These are phyloP conservation scores for Sporodiniella umbellata DNA, from an alignment of 371 early-diverging fungal species.

Conservation along the genomic window DNA sequence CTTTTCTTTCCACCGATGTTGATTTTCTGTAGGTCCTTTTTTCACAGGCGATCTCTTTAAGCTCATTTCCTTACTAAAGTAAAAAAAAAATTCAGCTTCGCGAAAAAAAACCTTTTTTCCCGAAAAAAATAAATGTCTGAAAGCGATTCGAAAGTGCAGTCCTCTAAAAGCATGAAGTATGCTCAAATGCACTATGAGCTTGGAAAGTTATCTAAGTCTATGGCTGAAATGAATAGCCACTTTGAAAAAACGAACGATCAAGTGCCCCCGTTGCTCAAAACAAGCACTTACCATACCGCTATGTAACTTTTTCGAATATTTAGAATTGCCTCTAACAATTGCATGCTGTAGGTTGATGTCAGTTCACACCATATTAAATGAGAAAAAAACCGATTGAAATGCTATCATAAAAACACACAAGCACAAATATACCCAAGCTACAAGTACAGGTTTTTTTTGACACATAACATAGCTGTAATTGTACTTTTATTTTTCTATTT, in stretches of 20 bases:
- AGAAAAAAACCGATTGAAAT: too few species aligned
- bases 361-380: background rate
- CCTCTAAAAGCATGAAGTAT: background rate
- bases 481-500: too few species aligned
- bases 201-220: background rate
- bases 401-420: too few species aligned
- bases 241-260: background rate
- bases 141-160: background rate
- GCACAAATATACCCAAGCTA: too few species aligned
- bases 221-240: background rate
- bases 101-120: too few species aligned
- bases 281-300: background rate
- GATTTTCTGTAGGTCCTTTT: background rate
- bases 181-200: background rate
- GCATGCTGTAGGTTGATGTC: background rate
- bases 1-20: slow-evolving; percentile 15
- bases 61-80: background rate
- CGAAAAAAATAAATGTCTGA: slow-evolving; percentile 4
- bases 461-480: too few species aligned
- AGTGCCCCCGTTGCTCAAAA: background rate
- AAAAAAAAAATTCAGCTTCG: background rate
- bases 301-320: background rate
- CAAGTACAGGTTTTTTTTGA: too few species aligned
- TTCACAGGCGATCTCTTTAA: background rate
- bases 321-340: too few species aligned